These are phyloP conservation scores for Xylaria longipes DNA, from an alignment of 495 filamentous ascomycete genomes.

Conservation along the genomic window DNA sequence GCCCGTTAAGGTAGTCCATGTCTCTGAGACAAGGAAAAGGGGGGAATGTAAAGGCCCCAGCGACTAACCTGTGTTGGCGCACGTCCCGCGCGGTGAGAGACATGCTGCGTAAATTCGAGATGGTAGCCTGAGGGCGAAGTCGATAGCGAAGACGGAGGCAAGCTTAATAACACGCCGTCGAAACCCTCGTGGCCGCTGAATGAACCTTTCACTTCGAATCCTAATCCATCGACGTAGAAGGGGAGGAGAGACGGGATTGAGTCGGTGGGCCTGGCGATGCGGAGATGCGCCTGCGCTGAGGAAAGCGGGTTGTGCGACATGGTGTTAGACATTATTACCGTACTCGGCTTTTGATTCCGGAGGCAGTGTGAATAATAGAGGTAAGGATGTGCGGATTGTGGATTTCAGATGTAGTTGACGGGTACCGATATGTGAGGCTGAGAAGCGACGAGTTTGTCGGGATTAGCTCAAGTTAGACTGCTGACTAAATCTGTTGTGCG, in stretches of 20 bases:
- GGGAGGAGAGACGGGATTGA: constrained; percentile 39
- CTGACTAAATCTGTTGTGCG: neutral
- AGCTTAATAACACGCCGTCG: constrained; percentile 38
- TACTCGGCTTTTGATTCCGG: neutral
- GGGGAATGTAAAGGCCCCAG: too few relatives aligned
- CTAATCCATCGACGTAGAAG: constrained; percentile 43
- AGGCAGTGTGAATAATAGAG: neutral
- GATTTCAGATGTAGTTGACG: neutral
- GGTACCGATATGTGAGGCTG: neutral
- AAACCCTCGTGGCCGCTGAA: constrained; percentile 42
- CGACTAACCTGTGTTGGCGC: constrained; percentile 43
- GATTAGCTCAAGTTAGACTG: neutral
- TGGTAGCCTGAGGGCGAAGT: constrained; percentile 34
- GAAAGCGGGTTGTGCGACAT: constrained; percentile 3
- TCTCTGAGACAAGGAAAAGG: too few relatives aligned
- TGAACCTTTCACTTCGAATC: constrained; percentile 36
- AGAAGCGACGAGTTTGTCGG: neutral
- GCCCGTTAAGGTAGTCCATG: too few relatives aligned
- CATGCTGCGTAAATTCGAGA: constrained; percentile 41
- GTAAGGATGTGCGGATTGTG: neutral
- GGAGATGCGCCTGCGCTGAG: constrained; percentile 34
- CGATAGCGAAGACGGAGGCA: neutral
- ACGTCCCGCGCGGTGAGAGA: constrained; percentile 35
- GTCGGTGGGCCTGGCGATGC: constrained; percentile 44
- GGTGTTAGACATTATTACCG: neutral